Evolutionary conservation across 805 yeast genomes (phyloP), one percentile per base, ranked within the genome.

Genomic region (Brettanomyces custersianus): DNA sequence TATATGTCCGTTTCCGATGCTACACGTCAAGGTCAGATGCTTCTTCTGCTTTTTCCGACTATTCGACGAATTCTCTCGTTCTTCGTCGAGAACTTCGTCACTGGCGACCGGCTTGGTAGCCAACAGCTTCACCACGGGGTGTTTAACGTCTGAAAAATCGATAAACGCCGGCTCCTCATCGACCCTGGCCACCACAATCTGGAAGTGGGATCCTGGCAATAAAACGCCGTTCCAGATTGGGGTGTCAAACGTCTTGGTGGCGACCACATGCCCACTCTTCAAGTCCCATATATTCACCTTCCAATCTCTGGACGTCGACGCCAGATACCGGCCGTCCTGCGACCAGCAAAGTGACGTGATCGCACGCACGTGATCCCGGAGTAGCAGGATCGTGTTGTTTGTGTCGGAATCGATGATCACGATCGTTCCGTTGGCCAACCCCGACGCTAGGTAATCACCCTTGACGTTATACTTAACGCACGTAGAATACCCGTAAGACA

Each of bases 401-500:
- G 92, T 80, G 47, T 80, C 84, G 48, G 74, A 66, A 54, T 86
- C 95, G 45, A 79, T 77, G 11, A 87, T 71, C 16, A 81, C 65
- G 5, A 86, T 72, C 0, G 78, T 63, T 0, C 96, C 96, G 52
- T 80, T 81, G 4, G 71, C 62, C 23, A 79, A 60, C 0, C 96
- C 96, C 2, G 82, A 71, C 1, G 95, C 95, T 4, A 87, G 56
- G 51, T 88, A 88, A 53, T 85, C 95, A 5, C 96, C 96, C 35
- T 73, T 73, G 6, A 69, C 60, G 46, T 76, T 83, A 62, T 76
- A 83, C 51, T 71, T 73, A 27, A 87, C 67, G 40, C 74, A 74
- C 7, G 85, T 80, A 0, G 84, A 68, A 30, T 75, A 72, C 2
- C 86, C 80, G 37, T 74, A 75, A 10, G 72, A 72, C 10, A 86